These are phyloP conservation scores for Backusella circina DNA, from an alignment of 192 early-diverging fungal species.

Conservation along the genomic window DNA sequence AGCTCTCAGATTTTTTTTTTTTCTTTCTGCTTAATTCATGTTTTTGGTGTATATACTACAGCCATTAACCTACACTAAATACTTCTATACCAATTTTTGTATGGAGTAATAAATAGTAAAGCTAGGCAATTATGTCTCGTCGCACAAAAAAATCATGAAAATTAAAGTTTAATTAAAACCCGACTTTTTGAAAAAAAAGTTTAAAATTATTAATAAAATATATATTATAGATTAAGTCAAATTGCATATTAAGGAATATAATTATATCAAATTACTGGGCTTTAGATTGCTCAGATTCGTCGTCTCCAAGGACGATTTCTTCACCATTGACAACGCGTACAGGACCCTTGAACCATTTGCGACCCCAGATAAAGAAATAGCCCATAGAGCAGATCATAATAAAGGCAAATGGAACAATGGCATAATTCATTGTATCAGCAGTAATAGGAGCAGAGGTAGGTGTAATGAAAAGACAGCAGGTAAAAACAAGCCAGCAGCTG, in stretches of 20 bases:
- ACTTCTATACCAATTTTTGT: too few relatives aligned
- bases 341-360: conserved; percentile 50
- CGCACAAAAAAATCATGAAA: neutral
- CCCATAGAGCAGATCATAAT: conserved; percentile 41
- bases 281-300: conserved; percentile 8
- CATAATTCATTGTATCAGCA: conserved; percentile 47
- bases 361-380: conserved; percentile 49
- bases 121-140: too few relatives aligned
- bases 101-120: too few relatives aligned
- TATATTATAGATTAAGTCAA: neutral
- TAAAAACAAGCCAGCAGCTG: conserved; percentile 39
- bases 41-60: too few relatives aligned
- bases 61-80: too few relatives aligned
- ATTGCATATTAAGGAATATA: neutral
- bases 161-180: neutral
- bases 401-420: conserved; percentile 40
- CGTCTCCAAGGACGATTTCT: conserved; percentile 27
- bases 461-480: conserved; percentile 35
- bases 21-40: too few relatives aligned
- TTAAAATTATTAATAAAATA: neutral
- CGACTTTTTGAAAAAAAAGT: neutral
- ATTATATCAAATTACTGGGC: neutral
- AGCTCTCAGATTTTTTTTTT: too few relatives aligned
- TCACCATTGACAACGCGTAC: conserved; percentile 26
- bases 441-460: conserved; percentile 40